Evolutionary conservation across 345 rosid genomes (phyloP).

Genomic region (Populus tremula): DNA sequence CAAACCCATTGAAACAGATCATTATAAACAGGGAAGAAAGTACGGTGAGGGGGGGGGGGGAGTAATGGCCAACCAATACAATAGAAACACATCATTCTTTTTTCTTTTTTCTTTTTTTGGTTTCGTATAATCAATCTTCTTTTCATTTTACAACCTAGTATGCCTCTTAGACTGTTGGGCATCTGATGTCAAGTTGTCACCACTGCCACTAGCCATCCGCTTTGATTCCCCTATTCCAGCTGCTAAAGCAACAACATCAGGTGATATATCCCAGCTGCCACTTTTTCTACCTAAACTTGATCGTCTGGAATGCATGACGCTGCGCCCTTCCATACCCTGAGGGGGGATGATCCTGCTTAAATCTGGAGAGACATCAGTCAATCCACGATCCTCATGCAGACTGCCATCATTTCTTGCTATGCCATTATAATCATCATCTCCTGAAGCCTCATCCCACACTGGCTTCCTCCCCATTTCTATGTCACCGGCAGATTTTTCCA

Average conservation of each 20-base stretch:
- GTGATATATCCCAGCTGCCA: constrained; percentile 73
- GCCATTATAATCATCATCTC: constrained; percentile 17
- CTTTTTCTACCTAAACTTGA: constrained; percentile 69
- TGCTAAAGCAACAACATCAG: constrained; percentile 37
- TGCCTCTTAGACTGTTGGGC: constrained; percentile 16
- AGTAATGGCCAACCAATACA: constrained; percentile 1
- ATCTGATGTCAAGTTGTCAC: constrained; percentile 17
- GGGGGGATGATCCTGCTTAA: constrained; percentile 69
- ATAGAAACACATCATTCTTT: neutral
- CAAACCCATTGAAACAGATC: constrained; percentile 2
- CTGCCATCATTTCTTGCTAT: constrained; percentile 22
- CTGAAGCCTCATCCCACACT: constrained; percentile 42
- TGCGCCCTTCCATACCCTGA: constrained; percentile 54
- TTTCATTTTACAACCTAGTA: constrained; percentile 13
- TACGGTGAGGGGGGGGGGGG: neutral
- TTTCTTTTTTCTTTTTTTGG: neutral
- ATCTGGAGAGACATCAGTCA: constrained; percentile 44
- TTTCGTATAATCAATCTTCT: neutral
- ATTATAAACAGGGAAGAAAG: neutral
- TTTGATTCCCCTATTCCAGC: constrained; percentile 40
- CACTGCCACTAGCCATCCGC: constrained; percentile 15
- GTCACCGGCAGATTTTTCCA: constrained; percentile 50
- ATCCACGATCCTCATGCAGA: constrained; percentile 35
- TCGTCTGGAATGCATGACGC: constrained; percentile 45
- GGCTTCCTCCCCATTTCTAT: constrained; percentile 74